phyloP scores from a whole-genome alignment of 2,329 filamentous ascomycete genomes.

The Xylariaceae sp. region DNA sequence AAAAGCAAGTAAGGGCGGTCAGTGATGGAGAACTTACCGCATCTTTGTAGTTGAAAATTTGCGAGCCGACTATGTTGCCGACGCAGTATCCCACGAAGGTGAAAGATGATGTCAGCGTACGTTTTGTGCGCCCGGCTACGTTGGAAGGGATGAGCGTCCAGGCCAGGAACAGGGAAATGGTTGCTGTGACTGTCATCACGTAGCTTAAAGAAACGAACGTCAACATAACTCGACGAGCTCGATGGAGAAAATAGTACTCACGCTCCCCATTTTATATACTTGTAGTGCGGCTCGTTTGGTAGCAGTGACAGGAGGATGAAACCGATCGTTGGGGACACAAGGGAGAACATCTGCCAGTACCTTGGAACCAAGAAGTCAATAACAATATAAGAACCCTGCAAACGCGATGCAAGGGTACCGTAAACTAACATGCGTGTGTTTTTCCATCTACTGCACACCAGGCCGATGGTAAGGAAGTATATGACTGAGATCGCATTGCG shows the following conservation, averaged over 20 bases:
- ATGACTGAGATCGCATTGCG: slow-evolving; percentile 31
- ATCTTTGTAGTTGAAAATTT: slow-evolving; percentile 42
- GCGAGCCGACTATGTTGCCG: slow-evolving; percentile 44
- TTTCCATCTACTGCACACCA: slow-evolving; percentile 31
- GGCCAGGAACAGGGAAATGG: slow-evolving; percentile 32
- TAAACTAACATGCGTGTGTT: slow-evolving; percentile 32
- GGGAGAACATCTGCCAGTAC: slow-evolving; percentile 37
- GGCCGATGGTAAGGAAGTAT: slow-evolving; percentile 34
- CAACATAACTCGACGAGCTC: no score
- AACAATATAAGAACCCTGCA: no score
- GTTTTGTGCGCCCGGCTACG: slow-evolving; percentile 43
- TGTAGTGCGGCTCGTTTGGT: slow-evolving; percentile 32
- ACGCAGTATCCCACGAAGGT: slow-evolving; percentile 45
- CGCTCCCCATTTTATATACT: slow-evolving; percentile 37
- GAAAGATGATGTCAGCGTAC: slow-evolving; percentile 41
- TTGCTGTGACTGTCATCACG: slow-evolving; percentile 34
- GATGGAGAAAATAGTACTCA: no score
- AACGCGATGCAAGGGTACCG: neutral
- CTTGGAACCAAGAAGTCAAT: slow-evolving; percentile 11
- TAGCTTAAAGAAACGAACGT: no score
- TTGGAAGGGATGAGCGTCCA: slow-evolving; percentile 41
- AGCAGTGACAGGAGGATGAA: slow-evolving; percentile 36
- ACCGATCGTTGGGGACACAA: slow-evolving; percentile 33
- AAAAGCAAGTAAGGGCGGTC: neutral
- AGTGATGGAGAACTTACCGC: slow-evolving; percentile 26